Base-by-base conservation (phyloP, 345 rosid genomes). In the Hypericum perforatum region DNA sequence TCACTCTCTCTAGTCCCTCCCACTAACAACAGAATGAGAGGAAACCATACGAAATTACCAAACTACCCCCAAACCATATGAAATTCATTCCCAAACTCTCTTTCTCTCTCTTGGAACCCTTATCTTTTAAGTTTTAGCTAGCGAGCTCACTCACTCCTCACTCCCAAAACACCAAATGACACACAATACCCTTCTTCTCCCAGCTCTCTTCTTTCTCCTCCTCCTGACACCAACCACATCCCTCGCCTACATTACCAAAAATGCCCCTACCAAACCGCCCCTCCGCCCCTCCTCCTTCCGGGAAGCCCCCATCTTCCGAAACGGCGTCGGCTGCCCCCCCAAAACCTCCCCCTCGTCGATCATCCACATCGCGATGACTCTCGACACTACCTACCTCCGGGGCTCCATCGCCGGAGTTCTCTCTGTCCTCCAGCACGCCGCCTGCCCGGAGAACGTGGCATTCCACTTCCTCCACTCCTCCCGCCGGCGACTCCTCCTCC, bases 391-490 rank as follows among this genome's bases (percentile, higher is more conserved):
- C 49, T 89, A 89, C 75, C 89, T 89, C 78, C 95, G 95, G 0
- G 95, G 97, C 61, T 85, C 97, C 14, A 60, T 89, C 52, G 95
- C 95, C 52, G 95, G 82, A 0, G 89, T 89, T 16, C 69, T 89
- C 59, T 89, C 97, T 56, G 81, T 85, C 43, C 85, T 89, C 43
- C 86, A 79, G 16, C 97, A 89, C 77, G 83, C 97, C 16, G 47
- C 85, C 39, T 85, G 95, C 39, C 97, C 89, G 0, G 91, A 89
- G 63, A 81, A 89, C 75, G 56, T 85, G 16, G 95, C 82, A 41
- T 89, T 89, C 76, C 97, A 89, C 60, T 85, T 89, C 78, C 73
- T 89, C 63, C 70, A 80, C 41, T 60, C 80, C 7, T 74, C 60
- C 60, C 82, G 72, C 37, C 75, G 60, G 39, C 68, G 76, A 58